Evolutionary conservation across 805 yeast species (phyloP).

Genomic region (Teunomyces aglyptinius): DNA sequence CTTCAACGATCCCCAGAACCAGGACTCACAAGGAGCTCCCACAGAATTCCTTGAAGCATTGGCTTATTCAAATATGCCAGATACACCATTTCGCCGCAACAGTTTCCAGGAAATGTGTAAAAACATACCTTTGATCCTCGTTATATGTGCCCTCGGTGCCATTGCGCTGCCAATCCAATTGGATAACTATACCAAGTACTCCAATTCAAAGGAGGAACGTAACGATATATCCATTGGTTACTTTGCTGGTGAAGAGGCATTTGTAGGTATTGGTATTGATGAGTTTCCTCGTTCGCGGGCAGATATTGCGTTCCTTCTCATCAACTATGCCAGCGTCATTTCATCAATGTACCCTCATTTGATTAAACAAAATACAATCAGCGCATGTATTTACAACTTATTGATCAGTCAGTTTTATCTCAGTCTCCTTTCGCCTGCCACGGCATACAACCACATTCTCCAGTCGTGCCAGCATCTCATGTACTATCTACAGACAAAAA

Average conservation of each 20-base stretch:
- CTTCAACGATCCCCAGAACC: conserved; percentile 1
- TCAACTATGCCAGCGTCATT: conserved; percentile 22
- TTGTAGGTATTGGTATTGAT: conserved; percentile 3
- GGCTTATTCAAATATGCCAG: conserved; percentile 13
- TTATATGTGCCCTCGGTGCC: conserved; percentile 33
- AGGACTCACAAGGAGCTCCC: no score
- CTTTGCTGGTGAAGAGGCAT: conserved; percentile 10
- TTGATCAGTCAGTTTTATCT: conserved; percentile 28
- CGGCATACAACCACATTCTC: conserved; percentile 23
- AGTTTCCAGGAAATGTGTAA: conserved; percentile 21
- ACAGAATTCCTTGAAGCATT: conserved; percentile 14
- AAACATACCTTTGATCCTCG: conserved; percentile 24
- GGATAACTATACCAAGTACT: conserved; percentile 30
- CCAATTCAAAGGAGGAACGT: conserved; percentile 28
- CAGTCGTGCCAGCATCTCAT: conserved; percentile 30
- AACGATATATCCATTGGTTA: conserved; percentile 19
- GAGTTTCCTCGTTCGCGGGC: conserved; percentile 18
- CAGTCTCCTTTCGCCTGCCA: conserved; percentile 23
- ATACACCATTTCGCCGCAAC: conserved; percentile 15
- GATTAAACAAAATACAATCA: conserved; percentile 14
- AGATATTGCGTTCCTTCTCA: conserved; percentile 19
- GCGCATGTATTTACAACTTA: conserved; percentile 18
- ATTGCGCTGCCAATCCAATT: conserved; percentile 30
- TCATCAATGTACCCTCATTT: conserved; percentile 21
- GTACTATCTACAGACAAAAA: conserved; percentile 24